phyloP scores from a whole-genome alignment of 169 alveolate genomes.

The Eimeria praecox region DNA sequence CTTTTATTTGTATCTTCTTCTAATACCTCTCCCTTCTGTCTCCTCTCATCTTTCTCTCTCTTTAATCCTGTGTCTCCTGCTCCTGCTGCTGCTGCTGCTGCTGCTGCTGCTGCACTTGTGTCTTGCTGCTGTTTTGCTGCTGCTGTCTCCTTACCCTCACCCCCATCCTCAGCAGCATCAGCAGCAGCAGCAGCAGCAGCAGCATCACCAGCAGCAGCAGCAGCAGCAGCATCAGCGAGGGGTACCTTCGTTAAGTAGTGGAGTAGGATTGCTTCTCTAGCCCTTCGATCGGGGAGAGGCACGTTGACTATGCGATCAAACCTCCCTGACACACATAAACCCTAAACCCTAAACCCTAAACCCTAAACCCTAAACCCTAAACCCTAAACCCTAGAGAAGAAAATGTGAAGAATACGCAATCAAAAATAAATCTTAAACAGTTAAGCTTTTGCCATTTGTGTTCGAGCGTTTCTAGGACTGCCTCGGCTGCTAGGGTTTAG shows the following conservation, averaged over 20 bases:
- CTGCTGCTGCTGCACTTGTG: too few species aligned
- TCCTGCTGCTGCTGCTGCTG: too few species aligned
- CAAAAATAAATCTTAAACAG: too few species aligned
- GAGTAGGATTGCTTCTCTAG: conserved; percentile 90
- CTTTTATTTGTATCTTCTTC: too few species aligned
- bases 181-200: neutral
- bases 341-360: conserved; percentile 51
- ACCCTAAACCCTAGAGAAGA: neutral
- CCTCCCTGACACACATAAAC: conserved; percentile 89
- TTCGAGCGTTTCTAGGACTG: too few species aligned
- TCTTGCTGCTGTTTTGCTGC: neutral
- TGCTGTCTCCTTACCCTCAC: conserved; percentile 11
- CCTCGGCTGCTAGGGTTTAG: too few species aligned
- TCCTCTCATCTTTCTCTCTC: neutral
- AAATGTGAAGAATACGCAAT: too few species aligned
- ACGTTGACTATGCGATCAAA: conserved; percentile 98
- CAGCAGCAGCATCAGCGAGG: conserved; percentile 8
- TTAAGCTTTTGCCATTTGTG: too few species aligned
- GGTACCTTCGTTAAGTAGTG: conserved; percentile 82
- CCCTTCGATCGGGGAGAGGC: conserved; percentile 99
- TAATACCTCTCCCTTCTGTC: too few species aligned
- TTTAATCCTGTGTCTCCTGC: too few species aligned
- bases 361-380: conserved; percentile 56
- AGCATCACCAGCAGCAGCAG: neutral
- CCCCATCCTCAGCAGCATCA: neutral